A percentile compares a stretch with the other conserved stretches of the same genome.
These are phyloP conservation scores for Thymus quinquecostatus DNA, from an alignment of 257 asterid species.

Conservation along the genomic window DNA sequence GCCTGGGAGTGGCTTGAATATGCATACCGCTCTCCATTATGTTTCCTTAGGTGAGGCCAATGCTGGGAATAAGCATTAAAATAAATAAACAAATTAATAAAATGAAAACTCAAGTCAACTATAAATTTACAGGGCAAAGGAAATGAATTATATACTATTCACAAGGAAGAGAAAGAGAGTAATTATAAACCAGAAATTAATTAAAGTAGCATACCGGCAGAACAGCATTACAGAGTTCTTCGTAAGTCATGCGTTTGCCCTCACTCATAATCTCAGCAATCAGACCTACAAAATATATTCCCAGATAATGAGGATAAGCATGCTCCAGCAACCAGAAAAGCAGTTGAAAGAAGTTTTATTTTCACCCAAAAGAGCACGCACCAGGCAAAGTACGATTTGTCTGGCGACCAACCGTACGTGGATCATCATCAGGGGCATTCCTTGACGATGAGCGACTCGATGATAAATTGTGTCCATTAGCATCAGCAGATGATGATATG, in stretches of 20 bases:
- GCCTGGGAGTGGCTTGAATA: conserved; percentile 97
- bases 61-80: conserved; percentile 50
- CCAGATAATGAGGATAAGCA: conserved; percentile 24
- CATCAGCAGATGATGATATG: conserved; percentile 59
- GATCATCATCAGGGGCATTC: conserved; percentile 63
- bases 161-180: conserved; percentile 2
- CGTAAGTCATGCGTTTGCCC: conserved; percentile 85
- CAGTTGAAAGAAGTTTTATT: conserved; percentile 1
- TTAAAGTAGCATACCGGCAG: conserved; percentile 63
- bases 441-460: conserved; percentile 53
- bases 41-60: conserved; percentile 95
- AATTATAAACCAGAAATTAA: conserved; percentile 10
- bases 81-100: neutral
- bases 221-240: conserved; percentile 89
- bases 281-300: conserved; percentile 59
- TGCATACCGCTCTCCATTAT: conserved; percentile 94
- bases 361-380: conserved; percentile 36
- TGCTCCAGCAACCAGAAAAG: conserved; percentile 3
- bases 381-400: conserved; percentile 81
- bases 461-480: conserved; percentile 52
- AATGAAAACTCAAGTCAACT: conserved; percentile 9
- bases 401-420: conserved; percentile 54
- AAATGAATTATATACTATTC: conserved; percentile 13
- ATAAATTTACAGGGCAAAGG: conserved; percentile 19
- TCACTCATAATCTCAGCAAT: conserved; percentile 93